These are phyloP conservation scores for Penicillium tannophilum DNA, from an alignment of 495 filamentous ascomycete species.

Conservation along the genomic window DNA sequence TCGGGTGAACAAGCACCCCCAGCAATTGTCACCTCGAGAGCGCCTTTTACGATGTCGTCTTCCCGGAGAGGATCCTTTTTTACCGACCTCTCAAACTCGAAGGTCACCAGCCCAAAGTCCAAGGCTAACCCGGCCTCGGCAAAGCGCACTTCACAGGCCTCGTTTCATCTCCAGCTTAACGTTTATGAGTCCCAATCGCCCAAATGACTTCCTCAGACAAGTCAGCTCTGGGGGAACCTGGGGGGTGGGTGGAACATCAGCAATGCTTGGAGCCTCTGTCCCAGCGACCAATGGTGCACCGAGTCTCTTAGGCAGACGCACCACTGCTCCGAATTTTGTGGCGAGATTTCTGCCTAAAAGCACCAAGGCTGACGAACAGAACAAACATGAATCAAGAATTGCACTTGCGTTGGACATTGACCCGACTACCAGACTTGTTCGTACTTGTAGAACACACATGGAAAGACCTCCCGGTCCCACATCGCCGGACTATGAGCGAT, in stretches of 20 bases:
- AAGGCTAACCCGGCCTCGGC: constrained; percentile 21
- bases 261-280: constrained; percentile 42
- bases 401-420: constrained; percentile 87
- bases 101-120: constrained; percentile 27
- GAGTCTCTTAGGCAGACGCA: constrained; percentile 64
- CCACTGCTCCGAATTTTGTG: constrained; percentile 72
- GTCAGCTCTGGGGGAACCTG: constrained; percentile 75
- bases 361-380: constrained; percentile 59
- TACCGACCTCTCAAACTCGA: constrained; percentile 28
- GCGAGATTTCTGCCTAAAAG: constrained; percentile 64
- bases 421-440: constrained; percentile 60
- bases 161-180: constrained; percentile 35
- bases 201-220: constrained; percentile 30
- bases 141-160: constrained; percentile 37
- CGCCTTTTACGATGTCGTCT: constrained; percentile 59
- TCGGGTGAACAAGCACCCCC: constrained; percentile 62
- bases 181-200: constrained; percentile 11
- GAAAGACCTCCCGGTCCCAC: constrained; percentile 28
- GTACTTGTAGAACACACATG: constrained; percentile 30
- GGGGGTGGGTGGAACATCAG: constrained; percentile 72
- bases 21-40: constrained; percentile 62
- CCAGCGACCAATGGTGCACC: constrained; percentile 63
- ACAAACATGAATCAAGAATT: constrained; percentile 73
- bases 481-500: constrained; percentile 36
- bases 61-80: constrained; percentile 68